Evolutionary conservation across 176 grass and related monocot species (phyloP).

Genomic region (Oryza coarctata): DNA sequence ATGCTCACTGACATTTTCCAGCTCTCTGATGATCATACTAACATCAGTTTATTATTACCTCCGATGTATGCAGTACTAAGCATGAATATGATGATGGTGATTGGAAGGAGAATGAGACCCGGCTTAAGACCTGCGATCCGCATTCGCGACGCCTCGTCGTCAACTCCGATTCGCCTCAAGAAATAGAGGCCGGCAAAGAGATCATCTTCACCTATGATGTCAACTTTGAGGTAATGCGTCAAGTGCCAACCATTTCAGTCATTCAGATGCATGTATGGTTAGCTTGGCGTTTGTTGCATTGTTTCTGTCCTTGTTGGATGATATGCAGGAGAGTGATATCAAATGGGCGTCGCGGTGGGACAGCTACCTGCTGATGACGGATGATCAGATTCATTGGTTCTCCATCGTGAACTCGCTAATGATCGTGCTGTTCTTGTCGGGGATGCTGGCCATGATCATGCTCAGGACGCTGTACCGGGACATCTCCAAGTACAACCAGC

Average conservation of each 20-base stretch:
- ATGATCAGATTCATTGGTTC: slow-evolving; percentile 95
- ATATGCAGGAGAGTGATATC: slow-evolving; percentile 69
- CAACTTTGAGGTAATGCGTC: slow-evolving; percentile 56
- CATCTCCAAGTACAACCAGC: slow-evolving; percentile 85
- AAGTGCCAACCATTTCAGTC: background rate
- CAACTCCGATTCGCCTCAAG: slow-evolving; percentile 69
- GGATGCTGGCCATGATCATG: slow-evolving; percentile 98
- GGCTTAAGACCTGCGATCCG: slow-evolving; percentile 64
- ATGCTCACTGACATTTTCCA: background rate
- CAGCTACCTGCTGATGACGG: slow-evolving; percentile 91
- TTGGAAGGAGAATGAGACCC: slow-evolving; percentile 55
- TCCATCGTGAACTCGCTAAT: slow-evolving; percentile 87
- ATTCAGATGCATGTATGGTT: background rate
- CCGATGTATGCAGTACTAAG: slow-evolving; percentile 49
- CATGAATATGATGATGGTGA: slow-evolving; percentile 68
- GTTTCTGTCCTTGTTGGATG: background rate
- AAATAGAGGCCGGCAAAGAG: slow-evolving; percentile 64
- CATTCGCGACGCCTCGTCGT: slow-evolving; percentile 50
- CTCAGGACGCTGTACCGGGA: slow-evolving; percentile 78
- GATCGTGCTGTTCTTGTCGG: slow-evolving; percentile 90
- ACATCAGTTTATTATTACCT: background rate
- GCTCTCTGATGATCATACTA: background rate
- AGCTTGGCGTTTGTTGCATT: background rate
- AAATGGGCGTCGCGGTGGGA: slow-evolving; percentile 97
- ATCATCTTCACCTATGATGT: slow-evolving; percentile 82